Evolutionary conservation across 2,329 filamentous ascomycete genomes (phyloP).

Genomic region (Amphichorda felina): DNA sequence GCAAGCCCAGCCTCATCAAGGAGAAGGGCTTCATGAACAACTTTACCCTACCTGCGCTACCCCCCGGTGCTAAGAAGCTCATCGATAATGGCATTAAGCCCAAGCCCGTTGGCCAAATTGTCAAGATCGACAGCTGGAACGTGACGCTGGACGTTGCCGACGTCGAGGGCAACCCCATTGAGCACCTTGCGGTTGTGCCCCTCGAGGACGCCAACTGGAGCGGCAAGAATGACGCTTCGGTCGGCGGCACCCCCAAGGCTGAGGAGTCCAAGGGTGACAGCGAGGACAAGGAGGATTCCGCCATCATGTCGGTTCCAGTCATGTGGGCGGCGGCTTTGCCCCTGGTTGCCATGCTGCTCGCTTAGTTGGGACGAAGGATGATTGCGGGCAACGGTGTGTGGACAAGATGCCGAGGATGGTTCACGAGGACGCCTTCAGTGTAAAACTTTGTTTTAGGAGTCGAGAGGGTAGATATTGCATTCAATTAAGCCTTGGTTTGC

Average conservation of each 20-base stretch:
- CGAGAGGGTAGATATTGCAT: conserved; percentile 1
- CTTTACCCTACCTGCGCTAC: conserved; percentile 64
- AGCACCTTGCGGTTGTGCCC: conserved; percentile 33
- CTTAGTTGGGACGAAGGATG: conserved; percentile 9
- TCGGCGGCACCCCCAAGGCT: conserved; percentile 9
- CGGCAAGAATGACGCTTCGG: conserved; percentile 27
- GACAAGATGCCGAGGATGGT: neutral
- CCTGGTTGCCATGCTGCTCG: conserved; percentile 20
- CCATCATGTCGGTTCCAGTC: conserved; percentile 15
- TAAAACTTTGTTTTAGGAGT: neutral
- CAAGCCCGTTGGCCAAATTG: conserved; percentile 53
- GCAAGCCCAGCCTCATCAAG: conserved; percentile 55
- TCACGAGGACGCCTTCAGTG: neutral
- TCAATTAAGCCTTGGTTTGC: neutral
- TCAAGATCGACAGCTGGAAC: conserved; percentile 53
- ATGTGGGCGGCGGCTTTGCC: conserved; percentile 20
- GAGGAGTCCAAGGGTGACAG: conserved; percentile 2
- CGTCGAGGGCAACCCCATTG: conserved; percentile 26
- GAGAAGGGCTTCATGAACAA: conserved; percentile 58
- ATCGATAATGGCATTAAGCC: conserved; percentile 65
- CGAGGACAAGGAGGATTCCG: conserved; percentile 15
- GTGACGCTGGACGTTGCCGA: conserved; percentile 34
- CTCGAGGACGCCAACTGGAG: conserved; percentile 30
- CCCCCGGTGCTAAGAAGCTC: conserved; percentile 55
- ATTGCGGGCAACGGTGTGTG: neutral